These are phyloP conservation scores for Diaporthe helianthi DNA, from an alignment of 2,329 filamentous ascomycete genomes.

Conservation along the genomic window DNA sequence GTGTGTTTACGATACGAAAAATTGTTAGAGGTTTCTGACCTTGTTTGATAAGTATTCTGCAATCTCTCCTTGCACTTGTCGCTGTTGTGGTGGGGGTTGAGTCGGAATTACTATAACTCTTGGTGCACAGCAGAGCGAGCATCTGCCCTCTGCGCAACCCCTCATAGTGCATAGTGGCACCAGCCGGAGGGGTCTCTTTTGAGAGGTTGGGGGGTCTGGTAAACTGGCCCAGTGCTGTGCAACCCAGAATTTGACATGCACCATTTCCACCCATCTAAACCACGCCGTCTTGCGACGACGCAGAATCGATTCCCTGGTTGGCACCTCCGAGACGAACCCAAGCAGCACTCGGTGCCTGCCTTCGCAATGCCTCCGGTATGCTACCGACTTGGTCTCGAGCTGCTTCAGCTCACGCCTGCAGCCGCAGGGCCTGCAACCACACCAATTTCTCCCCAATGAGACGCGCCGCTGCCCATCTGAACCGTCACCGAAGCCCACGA, in stretches of 20 bases:
- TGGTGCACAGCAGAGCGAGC: neutral
- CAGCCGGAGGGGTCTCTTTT: neutral
- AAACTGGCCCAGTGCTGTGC: neutral
- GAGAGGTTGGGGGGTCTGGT: conserved; percentile 1
- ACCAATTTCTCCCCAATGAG: conserved; percentile 56
- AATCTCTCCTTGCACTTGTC: neutral
- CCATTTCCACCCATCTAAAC: neutral
- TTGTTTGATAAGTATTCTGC: neutral
- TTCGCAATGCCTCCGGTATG: conserved; percentile 60
- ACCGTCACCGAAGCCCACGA: conserved; percentile 55
- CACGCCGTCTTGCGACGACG: neutral
- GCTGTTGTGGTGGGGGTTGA: neutral
- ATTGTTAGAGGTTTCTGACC: neutral
- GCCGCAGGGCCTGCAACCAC: conserved; percentile 67
- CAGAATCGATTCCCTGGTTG: neutral
- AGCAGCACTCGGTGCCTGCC: conserved; percentile 32
- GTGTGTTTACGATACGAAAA: no score
- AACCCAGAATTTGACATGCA: conserved; percentile 3
- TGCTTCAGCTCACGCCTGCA: conserved; percentile 68
- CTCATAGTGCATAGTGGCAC: neutral
- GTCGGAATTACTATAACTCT: neutral
- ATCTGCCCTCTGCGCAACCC: neutral
- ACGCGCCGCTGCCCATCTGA: conserved; percentile 51
- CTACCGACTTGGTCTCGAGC: conserved; percentile 72
- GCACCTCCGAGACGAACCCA: conserved; percentile 11